phyloP scores from a whole-genome alignment of 2,329 filamentous ascomycete species.

The Aspergillus amoenus region DNA sequence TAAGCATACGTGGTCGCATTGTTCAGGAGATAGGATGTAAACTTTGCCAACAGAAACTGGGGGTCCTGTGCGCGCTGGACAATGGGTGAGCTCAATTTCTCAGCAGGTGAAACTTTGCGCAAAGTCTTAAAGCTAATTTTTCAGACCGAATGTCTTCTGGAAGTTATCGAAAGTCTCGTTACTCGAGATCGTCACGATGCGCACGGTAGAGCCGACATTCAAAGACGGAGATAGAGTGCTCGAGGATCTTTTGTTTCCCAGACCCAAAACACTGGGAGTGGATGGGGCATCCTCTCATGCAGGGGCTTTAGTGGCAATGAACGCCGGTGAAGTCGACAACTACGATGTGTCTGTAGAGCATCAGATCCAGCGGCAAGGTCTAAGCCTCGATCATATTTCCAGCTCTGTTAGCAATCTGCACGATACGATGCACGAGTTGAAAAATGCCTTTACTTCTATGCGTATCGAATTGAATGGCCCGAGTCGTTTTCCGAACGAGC shows the following conservation, averaged over 20 bases:
- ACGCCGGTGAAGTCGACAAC: slow-evolving; percentile 15
- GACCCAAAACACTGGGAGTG: slow-evolving; percentile 23
- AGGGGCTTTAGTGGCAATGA: slow-evolving; percentile 26
- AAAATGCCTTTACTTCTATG: slow-evolving; percentile 38
- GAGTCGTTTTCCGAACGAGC: slow-evolving; percentile 22
- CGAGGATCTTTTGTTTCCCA: slow-evolving; percentile 28
- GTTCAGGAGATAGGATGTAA: slow-evolving; percentile 39
- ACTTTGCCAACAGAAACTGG: slow-evolving; percentile 40
- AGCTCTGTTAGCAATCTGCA: slow-evolving; percentile 39
- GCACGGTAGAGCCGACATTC: slow-evolving; percentile 36
- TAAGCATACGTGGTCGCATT: slow-evolving; percentile 35
- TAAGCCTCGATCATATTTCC: slow-evolving; percentile 39
- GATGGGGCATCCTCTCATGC: slow-evolving; percentile 18
- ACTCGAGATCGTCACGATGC: slow-evolving; percentile 41
- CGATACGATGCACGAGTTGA: slow-evolving; percentile 41
- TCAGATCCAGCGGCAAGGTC: slow-evolving; percentile 38
- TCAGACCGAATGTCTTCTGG: slow-evolving; percentile 40
- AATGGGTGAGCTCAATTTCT: slow-evolving; percentile 31
- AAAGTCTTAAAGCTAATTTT: slow-evolving; percentile 1
- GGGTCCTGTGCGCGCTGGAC: slow-evolving; percentile 35
- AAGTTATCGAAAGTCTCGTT: slow-evolving; percentile 40
- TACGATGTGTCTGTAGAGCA: slow-evolving; percentile 28
- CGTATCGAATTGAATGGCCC: slow-evolving; percentile 38
- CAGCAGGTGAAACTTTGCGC: neutral
- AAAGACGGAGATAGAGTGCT: slow-evolving; percentile 35